Conservation (phyloP, 2,329 filamentous ascomycete species). For the Sclerotinia trifoliorum region DNA sequence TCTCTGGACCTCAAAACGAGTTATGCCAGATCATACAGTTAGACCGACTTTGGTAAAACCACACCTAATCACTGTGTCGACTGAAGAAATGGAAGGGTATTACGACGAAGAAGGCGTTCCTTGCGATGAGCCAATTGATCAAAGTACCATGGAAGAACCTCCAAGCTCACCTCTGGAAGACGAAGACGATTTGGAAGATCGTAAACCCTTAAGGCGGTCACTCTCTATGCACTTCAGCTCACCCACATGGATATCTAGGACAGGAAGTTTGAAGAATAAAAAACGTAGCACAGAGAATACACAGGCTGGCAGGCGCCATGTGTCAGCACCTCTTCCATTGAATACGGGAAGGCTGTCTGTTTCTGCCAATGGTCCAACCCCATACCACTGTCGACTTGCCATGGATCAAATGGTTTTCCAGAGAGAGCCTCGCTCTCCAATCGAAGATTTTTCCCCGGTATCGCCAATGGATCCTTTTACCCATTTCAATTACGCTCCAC, state of each 20-base stretch:
- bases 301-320: slow-evolving; percentile 50
- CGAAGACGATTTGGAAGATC: slow-evolving; percentile 30
- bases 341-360: slow-evolving; percentile 33
- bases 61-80: slow-evolving; percentile 31
- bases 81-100: slow-evolving; percentile 22
- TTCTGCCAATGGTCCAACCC: slow-evolving; percentile 32
- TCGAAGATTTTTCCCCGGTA: slow-evolving; percentile 28
- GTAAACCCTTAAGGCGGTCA: slow-evolving; percentile 51
- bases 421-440: slow-evolving; percentile 25
- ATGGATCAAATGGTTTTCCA: slow-evolving; percentile 35
- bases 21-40: slow-evolving; percentile 34
- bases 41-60: slow-evolving; percentile 39
- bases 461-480: slow-evolving; percentile 33
- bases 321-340: slow-evolving; percentile 51
- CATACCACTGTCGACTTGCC: slow-evolving; percentile 27
- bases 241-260: slow-evolving; percentile 56
- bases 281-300: slow-evolving; percentile 50
- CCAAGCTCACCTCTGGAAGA: slow-evolving; percentile 11
- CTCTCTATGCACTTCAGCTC: slow-evolving; percentile 61
- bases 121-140: slow-evolving; percentile 32
- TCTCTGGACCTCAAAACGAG: slow-evolving; percentile 36
- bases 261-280: slow-evolving; percentile 55
- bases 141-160: slow-evolving; percentile 20
- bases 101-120: slow-evolving; percentile 34
- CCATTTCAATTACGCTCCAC: slow-evolving; percentile 29